phyloP scores from a whole-genome alignment of 768 basidiomycete genomes.

The Podaxis sp. region DNA sequence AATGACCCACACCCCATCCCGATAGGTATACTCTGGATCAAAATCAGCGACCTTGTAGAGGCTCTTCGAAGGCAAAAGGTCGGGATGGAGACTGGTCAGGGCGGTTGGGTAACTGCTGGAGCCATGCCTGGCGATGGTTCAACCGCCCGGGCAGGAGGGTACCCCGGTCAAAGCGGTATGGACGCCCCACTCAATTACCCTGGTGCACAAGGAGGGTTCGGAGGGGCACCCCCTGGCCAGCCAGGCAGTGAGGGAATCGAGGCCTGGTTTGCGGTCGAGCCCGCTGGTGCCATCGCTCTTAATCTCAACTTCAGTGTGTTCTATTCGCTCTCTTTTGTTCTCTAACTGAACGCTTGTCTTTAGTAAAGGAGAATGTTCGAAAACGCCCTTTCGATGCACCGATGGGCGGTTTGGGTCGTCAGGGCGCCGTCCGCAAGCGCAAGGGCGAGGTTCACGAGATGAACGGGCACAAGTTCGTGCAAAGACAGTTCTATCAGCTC shows the following conservation, averaged over 20 bases:
- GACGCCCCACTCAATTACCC: slow-evolving; percentile 47
- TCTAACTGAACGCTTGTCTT: slow-evolving; percentile 13
- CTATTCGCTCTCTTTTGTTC: slow-evolving; percentile 9
- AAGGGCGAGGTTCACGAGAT: slow-evolving; percentile 99
- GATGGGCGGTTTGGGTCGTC: slow-evolving; percentile 87
- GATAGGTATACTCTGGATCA: slow-evolving; percentile 93
- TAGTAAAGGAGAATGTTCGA: slow-evolving; percentile 97
- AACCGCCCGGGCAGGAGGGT: slow-evolving; percentile 19
- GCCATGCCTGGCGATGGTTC: slow-evolving; percentile 72
- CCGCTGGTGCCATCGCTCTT: slow-evolving; percentile 89
- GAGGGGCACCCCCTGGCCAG: slow-evolving; percentile 33
- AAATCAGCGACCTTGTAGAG: slow-evolving; percentile 91
- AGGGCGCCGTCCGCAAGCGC: slow-evolving; percentile 96
- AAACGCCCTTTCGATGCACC: slow-evolving; percentile 92
- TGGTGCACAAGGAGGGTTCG: slow-evolving; percentile 32
- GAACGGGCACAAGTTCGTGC: slow-evolving; percentile 99
- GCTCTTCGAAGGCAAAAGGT: slow-evolving; percentile 92
- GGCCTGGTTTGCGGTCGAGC: slow-evolving; percentile 97
- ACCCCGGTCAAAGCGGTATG: slow-evolving; percentile 36
- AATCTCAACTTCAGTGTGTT: slow-evolving; percentile 88
- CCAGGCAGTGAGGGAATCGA: slow-evolving; percentile 75
- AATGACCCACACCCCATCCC: slow-evolving; percentile 80
- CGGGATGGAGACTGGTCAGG: slow-evolving; percentile 79
- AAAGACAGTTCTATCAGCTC: slow-evolving; percentile 96
- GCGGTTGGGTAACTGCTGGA: slow-evolving; percentile 94